phyloP scores from a whole-genome alignment of 371 early-diverging fungal genomes.

The Synchytrium microbalum region DNA sequence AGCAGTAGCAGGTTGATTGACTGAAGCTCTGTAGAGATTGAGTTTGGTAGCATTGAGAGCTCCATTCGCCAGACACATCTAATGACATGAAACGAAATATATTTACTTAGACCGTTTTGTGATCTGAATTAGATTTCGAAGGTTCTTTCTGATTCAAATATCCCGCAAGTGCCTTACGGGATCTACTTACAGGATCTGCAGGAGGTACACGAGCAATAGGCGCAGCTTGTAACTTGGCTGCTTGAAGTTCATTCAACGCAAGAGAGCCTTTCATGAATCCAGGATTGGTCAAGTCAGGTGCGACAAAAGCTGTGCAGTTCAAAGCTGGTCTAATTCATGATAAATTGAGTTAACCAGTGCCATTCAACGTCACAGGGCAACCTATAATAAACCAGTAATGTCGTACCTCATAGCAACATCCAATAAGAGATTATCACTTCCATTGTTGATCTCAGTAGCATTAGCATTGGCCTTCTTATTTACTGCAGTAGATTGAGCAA shows the following conservation, averaged over 20 bases:
- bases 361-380: neutral
- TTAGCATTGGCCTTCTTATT: conserved; percentile 6
- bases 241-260: conserved; percentile 15
- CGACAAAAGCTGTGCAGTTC: conserved; percentile 9
- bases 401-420: neutral
- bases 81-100: neutral
- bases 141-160: no score
- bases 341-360: no score
- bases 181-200: neutral
- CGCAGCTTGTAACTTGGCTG: conserved; percentile 6
- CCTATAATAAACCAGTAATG: neutral
- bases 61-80: neutral
- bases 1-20: neutral
- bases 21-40: neutral
- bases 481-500: conserved; percentile 7
- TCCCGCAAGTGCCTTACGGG: no score
- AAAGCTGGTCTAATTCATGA: conserved; percentile 7
- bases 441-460: conserved; percentile 14
- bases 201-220: conserved; percentile 11
- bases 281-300: conserved; percentile 11
- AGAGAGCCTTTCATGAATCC: conserved; percentile 5
- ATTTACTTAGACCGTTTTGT: no score
- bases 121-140: no score
- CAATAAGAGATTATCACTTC: neutral
- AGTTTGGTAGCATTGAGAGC: neutral